Evolutionary conservation across 1,284 basidiomycete species (phyloP).

Genomic region (Heterobasidion parviporum): DNA sequence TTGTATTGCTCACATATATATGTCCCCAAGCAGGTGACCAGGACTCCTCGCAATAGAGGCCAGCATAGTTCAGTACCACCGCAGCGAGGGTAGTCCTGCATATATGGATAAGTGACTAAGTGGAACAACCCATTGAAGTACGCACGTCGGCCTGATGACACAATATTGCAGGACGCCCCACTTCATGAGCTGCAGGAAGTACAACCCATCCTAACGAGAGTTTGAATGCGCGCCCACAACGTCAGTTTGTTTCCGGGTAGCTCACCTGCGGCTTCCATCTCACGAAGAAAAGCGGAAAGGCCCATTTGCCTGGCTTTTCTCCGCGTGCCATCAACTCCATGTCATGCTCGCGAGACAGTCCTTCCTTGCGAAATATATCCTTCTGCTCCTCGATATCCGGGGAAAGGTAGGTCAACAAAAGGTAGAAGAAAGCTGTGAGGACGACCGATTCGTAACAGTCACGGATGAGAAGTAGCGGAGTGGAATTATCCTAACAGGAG

Average conservation of each 20-base stretch:
- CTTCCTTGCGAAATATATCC: constrained; percentile 48
- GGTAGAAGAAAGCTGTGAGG: constrained; percentile 71
- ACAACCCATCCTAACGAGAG: constrained; percentile 47
- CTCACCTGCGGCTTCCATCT: constrained; percentile 52
- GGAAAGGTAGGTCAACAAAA: constrained; percentile 67
- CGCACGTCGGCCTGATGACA: constrained; percentile 55
- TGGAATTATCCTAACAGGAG: constrained; percentile 48
- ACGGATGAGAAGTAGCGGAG: constrained; percentile 51
- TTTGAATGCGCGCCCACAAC: not conserved
- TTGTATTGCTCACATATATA: constrained; percentile 41
- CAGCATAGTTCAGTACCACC: constrained; percentile 55
- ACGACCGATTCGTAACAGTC: constrained; percentile 68
- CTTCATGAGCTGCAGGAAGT: constrained; percentile 74
- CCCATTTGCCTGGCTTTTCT: constrained; percentile 51
- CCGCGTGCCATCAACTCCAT: constrained; percentile 31
- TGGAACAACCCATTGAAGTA: constrained; percentile 5
- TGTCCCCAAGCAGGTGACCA: constrained; percentile 68
- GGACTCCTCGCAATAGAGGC: constrained; percentile 65
- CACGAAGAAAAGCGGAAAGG: constrained; percentile 60
- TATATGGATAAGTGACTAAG: not conserved
- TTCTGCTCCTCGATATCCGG: constrained; percentile 56
- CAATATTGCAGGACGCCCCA: constrained; percentile 80
- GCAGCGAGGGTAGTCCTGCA: constrained; percentile 55
- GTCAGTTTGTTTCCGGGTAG: not conserved
- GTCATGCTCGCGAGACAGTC: constrained; percentile 47